phyloP scores from a whole-genome alignment of 768 basidiomycete species.

The Asterophora parasitica region DNA sequence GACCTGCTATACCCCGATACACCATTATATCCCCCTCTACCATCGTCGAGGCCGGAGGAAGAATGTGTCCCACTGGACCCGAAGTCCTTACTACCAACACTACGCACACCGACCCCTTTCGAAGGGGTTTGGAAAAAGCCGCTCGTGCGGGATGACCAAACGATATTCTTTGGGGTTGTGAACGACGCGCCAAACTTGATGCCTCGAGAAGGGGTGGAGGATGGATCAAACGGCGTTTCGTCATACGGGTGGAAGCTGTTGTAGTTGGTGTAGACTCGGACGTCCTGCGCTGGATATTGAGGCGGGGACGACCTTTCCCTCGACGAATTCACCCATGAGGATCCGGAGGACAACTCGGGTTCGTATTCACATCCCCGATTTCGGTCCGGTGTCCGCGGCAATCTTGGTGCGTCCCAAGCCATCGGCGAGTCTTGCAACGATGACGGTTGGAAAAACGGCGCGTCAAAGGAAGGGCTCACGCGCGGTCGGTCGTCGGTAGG shows the following conservation, averaged over 20 bases:
- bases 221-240: conserved; percentile 68
- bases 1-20: conserved; percentile 21
- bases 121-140: conserved; percentile 53
- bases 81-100: conserved; percentile 22
- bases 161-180: conserved; percentile 56
- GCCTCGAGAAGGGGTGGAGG: conserved; percentile 77
- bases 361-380: conserved; percentile 22
- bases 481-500: conserved; percentile 53
- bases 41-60: conserved; percentile 28
- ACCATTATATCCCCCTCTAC: conserved; percentile 20
- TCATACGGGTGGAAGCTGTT: conserved; percentile 26
- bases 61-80: conserved; percentile 25
- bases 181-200: conserved; percentile 57
- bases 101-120: conserved; percentile 27
- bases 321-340: conserved; percentile 47
- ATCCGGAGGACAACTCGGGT: conserved; percentile 27
- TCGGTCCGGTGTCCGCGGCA: conserved; percentile 49
- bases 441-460: conserved; percentile 55
- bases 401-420: conserved; percentile 39
- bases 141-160: conserved; percentile 40
- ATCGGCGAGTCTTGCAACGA: conserved; percentile 52
- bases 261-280: conserved; percentile 32
- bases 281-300: conserved; percentile 32
- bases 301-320: conserved; percentile 55
- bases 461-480: conserved; percentile 40